Base-by-base conservation (phyloP, 169 alveolate genomes). In the Cryptosporidium baileyi region DNA sequence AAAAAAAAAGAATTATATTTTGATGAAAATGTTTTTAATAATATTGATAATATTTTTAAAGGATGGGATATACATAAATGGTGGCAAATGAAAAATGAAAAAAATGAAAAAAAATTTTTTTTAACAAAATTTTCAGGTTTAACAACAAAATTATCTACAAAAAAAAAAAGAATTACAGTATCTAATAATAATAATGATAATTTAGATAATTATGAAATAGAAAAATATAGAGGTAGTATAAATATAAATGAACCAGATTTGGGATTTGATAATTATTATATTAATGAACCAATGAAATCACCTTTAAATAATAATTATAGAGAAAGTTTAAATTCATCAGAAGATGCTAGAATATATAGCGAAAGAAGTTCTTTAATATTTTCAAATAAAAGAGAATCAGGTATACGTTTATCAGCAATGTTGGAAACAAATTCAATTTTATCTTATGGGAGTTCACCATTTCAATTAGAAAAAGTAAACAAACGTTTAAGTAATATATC, bases 21-120 rank as follows among this genome's bases (percentile, higher is more conserved):
- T 4, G 19, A 47, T 47, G 59, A 38, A 59, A 40, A 40, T 17
- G 4, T 62, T 22, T 24, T 45, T 3, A 24, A 45, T 47, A 38
- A 30, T 44, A 3, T 65, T 22, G 41, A 47, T 47, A 51, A 65
- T 13, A 51, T 22, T 17, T 45, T 28, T 19, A 65, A 40, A 15
- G 62, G 63, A 11, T 65, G 81, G 81, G 81, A 65, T 11, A 45
- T 51, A 26, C 36, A 65, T 65, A 45, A 65, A 11, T 65, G 81
- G 81, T 65, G 81, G 81, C 81, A 65, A 15, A 45, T 3, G 6
- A 34, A 47, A 28, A 65, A 24, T 1, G 32, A 5, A 30, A 65
- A 65, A 9, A 26, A n/a, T n/a, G 81, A 65, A 7, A 24, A 65
- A 36, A 41, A 32, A n/a, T 44, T 28, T 13, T 47, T 47, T 65